phyloP scores from a whole-genome alignment of 169 alveolate species.

The Besnoitia besnoiti region DNA sequence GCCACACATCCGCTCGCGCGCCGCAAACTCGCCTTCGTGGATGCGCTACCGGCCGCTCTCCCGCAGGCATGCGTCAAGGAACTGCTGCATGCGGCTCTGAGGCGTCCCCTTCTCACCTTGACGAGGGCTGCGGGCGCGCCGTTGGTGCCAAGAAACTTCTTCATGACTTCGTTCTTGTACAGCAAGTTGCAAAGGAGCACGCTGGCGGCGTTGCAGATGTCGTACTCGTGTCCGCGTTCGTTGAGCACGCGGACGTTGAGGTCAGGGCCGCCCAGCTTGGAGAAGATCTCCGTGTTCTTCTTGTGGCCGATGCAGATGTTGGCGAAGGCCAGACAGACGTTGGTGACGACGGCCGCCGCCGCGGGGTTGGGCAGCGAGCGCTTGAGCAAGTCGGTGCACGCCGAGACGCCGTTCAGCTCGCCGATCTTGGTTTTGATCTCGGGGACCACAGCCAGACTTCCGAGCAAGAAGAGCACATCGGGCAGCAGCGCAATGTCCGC shows the following conservation, averaged over 20 bases:
- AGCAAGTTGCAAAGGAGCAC: constrained; percentile 86
- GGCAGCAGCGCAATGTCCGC: constrained; percentile 68
- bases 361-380: constrained; percentile 56
- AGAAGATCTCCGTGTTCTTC: constrained; percentile 81
- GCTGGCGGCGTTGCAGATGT: constrained; percentile 88
- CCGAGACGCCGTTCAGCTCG: constrained; percentile 60
- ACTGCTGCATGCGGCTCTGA: no score
- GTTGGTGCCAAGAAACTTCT: constrained; percentile 83
- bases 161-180: constrained; percentile 86
- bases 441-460: constrained; percentile 66
- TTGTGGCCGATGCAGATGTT: constrained; percentile 87
- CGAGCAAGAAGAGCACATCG: constrained; percentile 66
- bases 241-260: constrained; percentile 80
- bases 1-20: no score
- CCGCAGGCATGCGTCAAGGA: not conserved
- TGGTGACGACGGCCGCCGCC: constrained; percentile 78
- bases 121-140: constrained; percentile 91
- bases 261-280: constrained; percentile 87
- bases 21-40: not conserved
- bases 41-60: not conserved
- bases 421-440: constrained; percentile 69
- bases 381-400: constrained; percentile 57
- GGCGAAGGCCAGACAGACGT: constrained; percentile 90
- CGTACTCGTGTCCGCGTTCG: constrained; percentile 82
- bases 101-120: constrained; percentile 54